A percentile compares a stretch with the other conserved stretches of the same genome.
Evolutionary conservation across 306 rosid species (phyloP).

Genomic region (Quercus engelmannii): DNA sequence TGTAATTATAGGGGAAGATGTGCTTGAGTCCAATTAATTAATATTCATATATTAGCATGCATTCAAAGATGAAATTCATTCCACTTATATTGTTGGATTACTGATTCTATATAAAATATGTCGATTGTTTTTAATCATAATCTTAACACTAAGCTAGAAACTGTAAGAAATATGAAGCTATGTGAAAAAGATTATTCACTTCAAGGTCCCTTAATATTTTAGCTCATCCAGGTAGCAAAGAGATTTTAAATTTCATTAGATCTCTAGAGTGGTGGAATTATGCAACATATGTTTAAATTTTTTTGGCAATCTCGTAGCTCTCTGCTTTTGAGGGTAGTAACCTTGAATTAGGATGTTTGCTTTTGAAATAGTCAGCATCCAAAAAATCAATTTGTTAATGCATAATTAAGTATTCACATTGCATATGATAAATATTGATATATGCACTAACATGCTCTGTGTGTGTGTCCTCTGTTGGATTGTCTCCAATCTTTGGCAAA

Average conservation of each 20-base stretch:
- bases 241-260: not conserved
- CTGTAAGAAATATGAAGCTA: not conserved
- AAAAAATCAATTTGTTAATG: not conserved
- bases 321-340: not conserved
- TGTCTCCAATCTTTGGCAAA: not conserved
- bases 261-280: not conserved
- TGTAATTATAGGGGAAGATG: too few relatives aligned
- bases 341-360: not conserved
- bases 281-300: not conserved
- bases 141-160: not conserved
- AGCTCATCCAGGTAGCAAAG: not conserved
- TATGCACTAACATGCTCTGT: not conserved
- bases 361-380: not conserved
- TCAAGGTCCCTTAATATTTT: not conserved
- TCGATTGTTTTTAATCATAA: not conserved
- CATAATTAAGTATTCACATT: not conserved
- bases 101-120: not conserved
- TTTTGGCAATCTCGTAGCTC: not conserved
- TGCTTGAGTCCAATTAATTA: not conserved
- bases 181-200: not conserved
- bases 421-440: not conserved
- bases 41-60: not conserved
- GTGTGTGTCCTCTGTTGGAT: not conserved
- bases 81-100: not conserved
- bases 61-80: not conserved